These are phyloP conservation scores for Arxiozyma heterogenica DNA, from an alignment of 1,139 yeast genomes.

Conservation along the genomic window DNA sequence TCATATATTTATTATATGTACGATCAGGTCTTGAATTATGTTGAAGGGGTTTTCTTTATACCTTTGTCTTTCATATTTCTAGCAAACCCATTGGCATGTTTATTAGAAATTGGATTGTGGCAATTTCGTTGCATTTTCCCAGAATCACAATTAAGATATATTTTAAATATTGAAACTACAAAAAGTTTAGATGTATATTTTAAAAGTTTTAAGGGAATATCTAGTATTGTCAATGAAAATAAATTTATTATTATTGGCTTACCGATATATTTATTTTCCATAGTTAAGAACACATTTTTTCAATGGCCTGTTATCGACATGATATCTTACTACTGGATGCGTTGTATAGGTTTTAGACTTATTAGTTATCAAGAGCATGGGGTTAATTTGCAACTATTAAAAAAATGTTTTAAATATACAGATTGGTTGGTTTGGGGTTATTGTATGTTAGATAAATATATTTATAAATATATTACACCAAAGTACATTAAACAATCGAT, in stretches of 20 bases:
- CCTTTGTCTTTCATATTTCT: slow-evolving; percentile 5
- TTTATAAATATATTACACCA: neutral
- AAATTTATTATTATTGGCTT: slow-evolving; percentile 11
- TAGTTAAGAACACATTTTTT: neutral
- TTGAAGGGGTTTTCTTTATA: slow-evolving; percentile 3
- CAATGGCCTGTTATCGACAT: neutral
- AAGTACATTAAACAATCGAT: neutral
- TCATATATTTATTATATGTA: neutral
- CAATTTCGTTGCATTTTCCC: slow-evolving; percentile 24
- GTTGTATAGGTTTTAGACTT: neutral
- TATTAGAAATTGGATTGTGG: slow-evolving; percentile 14
- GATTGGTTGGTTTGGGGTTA: neutral
- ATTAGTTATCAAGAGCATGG: neutral
- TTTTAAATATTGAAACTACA: slow-evolving; percentile 31
- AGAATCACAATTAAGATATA: slow-evolving; percentile 26
- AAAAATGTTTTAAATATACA: neutral
- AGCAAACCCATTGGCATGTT: slow-evolving; percentile 9
- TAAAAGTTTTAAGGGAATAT: slow-evolving; percentile 10
- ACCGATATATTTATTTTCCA: slow-evolving; percentile 7
- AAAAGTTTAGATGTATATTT: slow-evolving; percentile 16
- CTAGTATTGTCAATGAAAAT: slow-evolving; percentile 15
- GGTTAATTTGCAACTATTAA: neutral
- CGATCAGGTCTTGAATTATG: neutral
- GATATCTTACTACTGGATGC: neutral
- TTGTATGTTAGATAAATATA: neutral